These are phyloP conservation scores for Sarocladium strictum DNA, from an alignment of 2,329 filamentous ascomycete species.

Conservation along the genomic window DNA sequence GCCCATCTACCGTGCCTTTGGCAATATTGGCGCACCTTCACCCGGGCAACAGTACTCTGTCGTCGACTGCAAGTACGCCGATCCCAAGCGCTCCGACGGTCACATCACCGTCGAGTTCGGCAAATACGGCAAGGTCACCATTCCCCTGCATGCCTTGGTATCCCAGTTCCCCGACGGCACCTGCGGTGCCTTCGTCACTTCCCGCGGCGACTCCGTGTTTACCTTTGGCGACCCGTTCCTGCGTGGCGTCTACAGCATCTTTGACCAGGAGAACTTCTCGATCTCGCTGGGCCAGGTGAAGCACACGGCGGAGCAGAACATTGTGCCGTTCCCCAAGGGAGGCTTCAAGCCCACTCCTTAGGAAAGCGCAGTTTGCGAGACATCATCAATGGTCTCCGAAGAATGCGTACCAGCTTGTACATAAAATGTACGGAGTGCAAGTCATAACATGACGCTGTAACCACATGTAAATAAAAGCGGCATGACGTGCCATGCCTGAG, in stretches of 20 bases:
- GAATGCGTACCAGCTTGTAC: too few relatives aligned
- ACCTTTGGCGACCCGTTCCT: slow-evolving; percentile 3
- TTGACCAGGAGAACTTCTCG: slow-evolving; percentile 4
- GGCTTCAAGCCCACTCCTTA: slow-evolving; percentile 7
- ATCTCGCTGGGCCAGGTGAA: neutral
- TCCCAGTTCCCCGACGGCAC: neutral
- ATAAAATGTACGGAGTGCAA: too few relatives aligned
- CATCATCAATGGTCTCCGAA: too few relatives aligned
- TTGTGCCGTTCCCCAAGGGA: slow-evolving; percentile 1
- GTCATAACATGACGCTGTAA: too few relatives aligned
- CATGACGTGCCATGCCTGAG: too few relatives aligned
- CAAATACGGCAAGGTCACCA: neutral
- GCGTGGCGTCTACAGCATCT: slow-evolving; percentile 3
- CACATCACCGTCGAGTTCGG: neutral
- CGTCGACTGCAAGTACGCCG: slow-evolving; percentile 4
- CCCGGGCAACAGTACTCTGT: neutral
- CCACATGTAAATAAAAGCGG: too few relatives aligned
- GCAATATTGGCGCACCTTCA: neutral
- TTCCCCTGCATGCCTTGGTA: neutral
- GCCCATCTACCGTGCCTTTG: slow-evolving; percentile 1
- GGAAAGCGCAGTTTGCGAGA: too few relatives aligned
- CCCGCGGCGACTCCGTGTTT: neutral
- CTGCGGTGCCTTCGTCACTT: slow-evolving; percentile 1
- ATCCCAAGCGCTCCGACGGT: neutral
- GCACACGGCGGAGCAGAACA: neutral